Conservation (phyloP, 495 filamentous ascomycete species). For the Xylaria sp. region DNA sequence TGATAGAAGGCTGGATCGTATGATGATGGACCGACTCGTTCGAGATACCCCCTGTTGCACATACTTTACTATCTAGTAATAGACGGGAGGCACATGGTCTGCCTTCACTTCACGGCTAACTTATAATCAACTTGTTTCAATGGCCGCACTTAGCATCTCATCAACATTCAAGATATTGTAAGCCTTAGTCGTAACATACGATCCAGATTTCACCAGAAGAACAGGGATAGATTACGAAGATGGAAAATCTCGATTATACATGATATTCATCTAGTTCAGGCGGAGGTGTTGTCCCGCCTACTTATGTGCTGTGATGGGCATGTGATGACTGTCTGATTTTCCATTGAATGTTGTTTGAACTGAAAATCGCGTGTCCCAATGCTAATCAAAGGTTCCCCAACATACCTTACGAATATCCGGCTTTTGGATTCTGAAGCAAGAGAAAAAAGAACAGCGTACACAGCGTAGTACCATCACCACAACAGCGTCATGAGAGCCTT, state of each 20-base stretch:
- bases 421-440: not conserved
- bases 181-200: not conserved
- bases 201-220: not conserved
- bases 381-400: not conserved
- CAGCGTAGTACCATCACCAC: not conserved
- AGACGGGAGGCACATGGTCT: slow-evolving; percentile 5
- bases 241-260: not conserved
- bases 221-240: not conserved
- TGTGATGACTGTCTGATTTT: not conserved
- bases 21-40: slow-evolving; percentile 28
- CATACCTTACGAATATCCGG: not conserved
- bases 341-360: not conserved
- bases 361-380: not conserved
- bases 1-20: slow-evolving; percentile 25
- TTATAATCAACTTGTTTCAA: not conserved
- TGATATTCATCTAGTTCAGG: not conserved
- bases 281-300: not conserved
- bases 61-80: slow-evolving; percentile 23
- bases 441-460: not conserved
- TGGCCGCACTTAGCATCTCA: not conserved
- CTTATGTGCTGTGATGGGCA: not conserved
- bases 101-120: not conserved
- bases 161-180: not conserved
- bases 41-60: slow-evolving; percentile 27
- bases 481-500: not conserved